phyloP scores from a whole-genome alignment of 805 yeast genomes.

The Candida ovalis region DNA sequence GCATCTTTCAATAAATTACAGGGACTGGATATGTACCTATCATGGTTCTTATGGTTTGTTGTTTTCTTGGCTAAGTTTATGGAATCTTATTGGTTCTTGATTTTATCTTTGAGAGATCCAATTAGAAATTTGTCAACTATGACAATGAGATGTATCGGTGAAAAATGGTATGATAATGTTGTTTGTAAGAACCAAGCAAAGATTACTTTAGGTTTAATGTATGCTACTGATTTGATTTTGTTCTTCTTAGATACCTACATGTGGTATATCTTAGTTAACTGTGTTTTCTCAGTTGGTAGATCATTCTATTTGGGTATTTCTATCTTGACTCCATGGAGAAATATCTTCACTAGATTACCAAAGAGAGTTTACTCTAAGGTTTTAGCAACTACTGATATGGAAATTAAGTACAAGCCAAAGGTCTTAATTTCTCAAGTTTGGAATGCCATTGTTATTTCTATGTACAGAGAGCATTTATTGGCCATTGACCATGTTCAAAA shows the following conservation, averaged over 20 bases:
- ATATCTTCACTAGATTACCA: constrained; percentile 95
- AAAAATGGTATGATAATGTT: constrained; percentile 73
- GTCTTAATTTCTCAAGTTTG: constrained; percentile 97
- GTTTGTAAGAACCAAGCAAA: constrained; percentile 85
- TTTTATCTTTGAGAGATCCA: constrained; percentile 89
- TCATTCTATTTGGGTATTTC: constrained; percentile 99
- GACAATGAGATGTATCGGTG: constrained; percentile 94
- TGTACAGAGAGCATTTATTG: constrained; percentile 98
- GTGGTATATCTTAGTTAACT: constrained; percentile 97
- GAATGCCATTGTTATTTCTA: constrained; percentile 98
- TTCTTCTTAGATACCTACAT: constrained; percentile 98
- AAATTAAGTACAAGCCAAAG: constrained; percentile 97
- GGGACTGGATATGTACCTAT: constrained; percentile 95
- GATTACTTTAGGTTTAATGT: constrained; percentile 90
- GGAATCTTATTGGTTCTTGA: constrained; percentile 92
- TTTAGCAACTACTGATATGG: constrained; percentile 98
- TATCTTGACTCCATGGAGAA: constrained; percentile 99
- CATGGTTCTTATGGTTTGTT: constrained; percentile 83
- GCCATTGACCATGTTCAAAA: constrained; percentile 99
- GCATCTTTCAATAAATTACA: constrained; percentile 78
- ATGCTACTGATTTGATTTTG: constrained; percentile 84
- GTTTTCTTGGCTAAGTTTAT: constrained; percentile 85
- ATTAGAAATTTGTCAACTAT: constrained; percentile 82
- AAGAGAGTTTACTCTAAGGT: constrained; percentile 98
- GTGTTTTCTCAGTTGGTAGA: constrained; percentile 94